Percentiles rank a stretch among this genome's conserved stretches.
Evolutionary conservation across 192 early-diverging fungal genomes (phyloP).

Genomic region (Coemansia sp.): DNA sequence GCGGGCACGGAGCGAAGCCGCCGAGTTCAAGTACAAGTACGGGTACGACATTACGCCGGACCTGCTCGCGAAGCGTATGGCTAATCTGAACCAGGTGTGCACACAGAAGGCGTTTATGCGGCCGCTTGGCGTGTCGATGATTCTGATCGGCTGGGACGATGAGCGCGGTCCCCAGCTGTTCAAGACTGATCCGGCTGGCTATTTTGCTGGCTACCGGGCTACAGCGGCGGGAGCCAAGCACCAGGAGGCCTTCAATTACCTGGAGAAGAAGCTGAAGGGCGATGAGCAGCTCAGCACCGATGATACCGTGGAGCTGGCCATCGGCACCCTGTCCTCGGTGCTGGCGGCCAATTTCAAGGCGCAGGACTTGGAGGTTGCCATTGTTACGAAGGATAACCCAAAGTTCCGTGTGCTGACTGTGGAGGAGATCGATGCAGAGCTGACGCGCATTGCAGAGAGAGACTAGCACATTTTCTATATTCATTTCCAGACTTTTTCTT

Average conservation of each 20-base stretch:
- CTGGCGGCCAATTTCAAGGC: constrained; percentile 95
- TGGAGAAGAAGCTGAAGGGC: constrained; percentile 99
- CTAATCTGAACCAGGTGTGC: constrained; percentile 98
- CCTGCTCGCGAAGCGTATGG: constrained; percentile 96
- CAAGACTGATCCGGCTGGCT: constrained; percentile 98
- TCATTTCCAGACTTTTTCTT: constrained; percentile 3
- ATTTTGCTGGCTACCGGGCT: constrained; percentile 96
- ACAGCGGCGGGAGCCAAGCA: constrained; percentile 92
- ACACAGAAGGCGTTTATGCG: constrained; percentile 99
- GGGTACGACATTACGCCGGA: constrained; percentile 97
- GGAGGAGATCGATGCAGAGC: constrained; percentile 74
- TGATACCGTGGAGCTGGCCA: constrained; percentile 94
- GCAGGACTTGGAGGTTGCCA: constrained; percentile 91
- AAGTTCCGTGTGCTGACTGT: constrained; percentile 75
- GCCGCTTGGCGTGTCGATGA: constrained; percentile 97
- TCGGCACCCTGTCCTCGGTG: constrained; percentile 89
- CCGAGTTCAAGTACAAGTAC: constrained; percentile 98
- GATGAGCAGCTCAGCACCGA: constrained; percentile 73
- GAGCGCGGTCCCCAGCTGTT: constrained; percentile 96
- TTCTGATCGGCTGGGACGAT: constrained; percentile 93
- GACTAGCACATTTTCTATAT: constrained; percentile 22
- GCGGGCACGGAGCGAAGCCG: constrained; percentile 92
- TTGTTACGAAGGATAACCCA: constrained; percentile 74
- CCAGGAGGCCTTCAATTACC: constrained; percentile 86
- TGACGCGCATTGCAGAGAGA: constrained; percentile 52